A percentile compares a stretch with the other conserved stretches of the same genome.
Conservation (phyloP, 768 basidiomycete genomes). For the Leccinum variicolor region DNA sequence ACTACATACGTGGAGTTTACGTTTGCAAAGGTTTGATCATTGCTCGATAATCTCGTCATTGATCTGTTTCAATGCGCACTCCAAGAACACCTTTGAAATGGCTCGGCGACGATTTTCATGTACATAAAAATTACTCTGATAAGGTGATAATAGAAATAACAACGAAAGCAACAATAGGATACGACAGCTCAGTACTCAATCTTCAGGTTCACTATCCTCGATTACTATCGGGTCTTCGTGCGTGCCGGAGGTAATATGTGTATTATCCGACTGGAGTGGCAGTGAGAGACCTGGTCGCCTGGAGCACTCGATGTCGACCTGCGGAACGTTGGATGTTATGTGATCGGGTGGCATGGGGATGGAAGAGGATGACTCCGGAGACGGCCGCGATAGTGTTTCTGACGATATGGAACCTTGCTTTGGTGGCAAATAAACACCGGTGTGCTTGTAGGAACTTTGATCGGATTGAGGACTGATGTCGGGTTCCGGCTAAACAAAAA, state of each 20-base stretch:
- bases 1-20: slow-evolving; percentile 58
- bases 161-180: neutral
- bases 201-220: slow-evolving; percentile 19
- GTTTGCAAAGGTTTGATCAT: slow-evolving; percentile 71
- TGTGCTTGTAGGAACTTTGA: neutral
- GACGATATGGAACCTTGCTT: slow-evolving; percentile 2
- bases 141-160: neutral
- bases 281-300: slow-evolving; percentile 5
- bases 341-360: neutral
- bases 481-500: slow-evolving; percentile 7
- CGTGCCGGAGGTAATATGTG: slow-evolving; percentile 9
- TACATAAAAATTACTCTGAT: neutral
- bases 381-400: neutral
- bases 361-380: neutral
- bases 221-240: slow-evolving; percentile 22
- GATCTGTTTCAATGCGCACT: neutral
- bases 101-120: neutral
- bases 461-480: neutral
- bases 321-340: neutral
- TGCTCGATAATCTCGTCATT: neutral
- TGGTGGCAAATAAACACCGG: neutral
- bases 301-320: neutral
- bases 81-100: slow-evolving; percentile 18
- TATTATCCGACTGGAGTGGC: slow-evolving; percentile 1
- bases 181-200: slow-evolving; percentile 6